Base-by-base conservation (phyloP, 768 basidiomycete species). In the Leccinum disarticulatum region DNA sequence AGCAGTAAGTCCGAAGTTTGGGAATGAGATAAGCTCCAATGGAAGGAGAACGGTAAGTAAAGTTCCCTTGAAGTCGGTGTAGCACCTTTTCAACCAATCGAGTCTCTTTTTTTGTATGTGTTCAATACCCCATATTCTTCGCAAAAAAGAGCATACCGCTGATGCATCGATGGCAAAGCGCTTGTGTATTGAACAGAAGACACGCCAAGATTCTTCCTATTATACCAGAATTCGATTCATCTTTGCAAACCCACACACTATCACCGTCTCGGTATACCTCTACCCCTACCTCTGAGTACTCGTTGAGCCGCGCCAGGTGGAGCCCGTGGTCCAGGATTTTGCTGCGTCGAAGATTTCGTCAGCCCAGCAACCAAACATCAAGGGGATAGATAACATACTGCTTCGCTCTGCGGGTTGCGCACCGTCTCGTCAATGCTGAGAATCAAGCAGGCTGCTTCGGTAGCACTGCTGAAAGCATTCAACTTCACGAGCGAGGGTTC, bases 381-480 rank as follows among this genome's bases (percentile, higher is more conserved):
- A 25, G 46, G 27, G 31, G 19, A 33, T 19, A 46, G 19, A 33
- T 19, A 46, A 80, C 89, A 67, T 76, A 95, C 95, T 68, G 85
- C 82, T 83, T 96, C 94, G 70, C 90, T 93, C 72, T 96, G 93
- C 3, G 96, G 96, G 71, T 94, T 96, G 63, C 91, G 82, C 30
- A 98, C 95, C 6, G 97, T 99, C 80, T 99, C 97, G 69, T 99
- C 97, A 3, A 99, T 92, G 64, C 92, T 95, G 58, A 99, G 77
- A 66, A 98, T 93, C 73, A 99, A 74, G 75, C 92, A 98, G 11
- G 97, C 96, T 10, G 97, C 97, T 76, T 99, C 97, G 10, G 92
- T 82, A 6, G 97, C 97, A 69, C 95, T 96, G 73, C 87, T 89
- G 69, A 99, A 87, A 25, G 97, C 97, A 69, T 99, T 99, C 50